phyloP scores from a whole-genome alignment of 345 rosid genomes.

The Rhizophora mangle region DNA sequence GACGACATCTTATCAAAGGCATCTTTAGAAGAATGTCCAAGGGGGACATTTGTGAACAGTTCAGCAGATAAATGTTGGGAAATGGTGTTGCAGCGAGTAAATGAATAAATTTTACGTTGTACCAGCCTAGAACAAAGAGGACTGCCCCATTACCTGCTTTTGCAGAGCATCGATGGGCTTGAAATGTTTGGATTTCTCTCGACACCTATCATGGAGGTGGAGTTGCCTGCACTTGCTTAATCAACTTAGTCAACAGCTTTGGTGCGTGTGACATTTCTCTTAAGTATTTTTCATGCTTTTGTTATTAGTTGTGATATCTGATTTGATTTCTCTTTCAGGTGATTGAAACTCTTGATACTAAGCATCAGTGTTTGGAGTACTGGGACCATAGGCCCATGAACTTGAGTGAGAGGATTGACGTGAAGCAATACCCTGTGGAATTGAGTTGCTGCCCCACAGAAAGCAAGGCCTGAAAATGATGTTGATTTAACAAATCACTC shows the following conservation, averaged over 20 bases:
- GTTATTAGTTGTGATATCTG: neutral
- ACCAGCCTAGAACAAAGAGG: slow-evolving; percentile 37
- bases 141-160: slow-evolving; percentile 33
- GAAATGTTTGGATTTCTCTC: slow-evolving; percentile 85
- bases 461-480: slow-evolving; percentile 29
- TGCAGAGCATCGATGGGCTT: slow-evolving; percentile 54
- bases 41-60: slow-evolving; percentile 47
- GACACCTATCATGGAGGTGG: slow-evolving; percentile 59
- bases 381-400: slow-evolving; percentile 52
- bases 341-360: slow-evolving; percentile 75
- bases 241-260: neutral
- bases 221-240: neutral
- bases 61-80: slow-evolving; percentile 90
- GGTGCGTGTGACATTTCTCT: too few species aligned
- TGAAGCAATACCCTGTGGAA: slow-evolving; percentile 13
- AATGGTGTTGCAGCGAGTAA: slow-evolving; percentile 57
- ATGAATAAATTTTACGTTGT: slow-evolving; percentile 46
- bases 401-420: neutral
- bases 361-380: slow-evolving; percentile 61
- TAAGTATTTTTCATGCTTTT: neutral
- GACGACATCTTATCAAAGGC: slow-evolving; percentile 51
- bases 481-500: slow-evolving; percentile 26
- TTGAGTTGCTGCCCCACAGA: slow-evolving; percentile 13
- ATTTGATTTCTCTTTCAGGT: slow-evolving; percentile 39
- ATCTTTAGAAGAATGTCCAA: slow-evolving; percentile 62